Evolutionary conservation across 345 rosid species (phyloP).

Genomic region (Eucalyptus albens): DNA sequence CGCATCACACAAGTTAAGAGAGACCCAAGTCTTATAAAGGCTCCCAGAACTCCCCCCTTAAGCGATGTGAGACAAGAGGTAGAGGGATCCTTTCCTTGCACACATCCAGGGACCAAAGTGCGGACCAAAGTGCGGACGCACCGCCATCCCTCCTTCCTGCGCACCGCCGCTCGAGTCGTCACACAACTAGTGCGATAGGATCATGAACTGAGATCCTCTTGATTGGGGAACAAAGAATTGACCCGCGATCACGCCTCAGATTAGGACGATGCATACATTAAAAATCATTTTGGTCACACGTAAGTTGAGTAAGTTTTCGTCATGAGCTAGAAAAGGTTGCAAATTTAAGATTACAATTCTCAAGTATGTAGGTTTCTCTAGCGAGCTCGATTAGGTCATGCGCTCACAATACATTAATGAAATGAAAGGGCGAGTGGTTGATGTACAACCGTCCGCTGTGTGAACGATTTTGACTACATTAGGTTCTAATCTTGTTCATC

Average conservation of each 20-base stretch:
- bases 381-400: neutral
- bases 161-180: no score
- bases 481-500: neutral
- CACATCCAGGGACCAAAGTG: no score
- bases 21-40: no score
- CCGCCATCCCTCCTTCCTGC: no score
- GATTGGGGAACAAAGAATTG: neutral
- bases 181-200: neutral
- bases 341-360: neutral
- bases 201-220: neutral
- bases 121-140: no score
- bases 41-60: no score
- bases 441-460: neutral
- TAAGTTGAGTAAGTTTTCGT: neutral
- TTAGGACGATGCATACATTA: neutral
- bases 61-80: no score
- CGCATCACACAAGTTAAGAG: no score
- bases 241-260: neutral
- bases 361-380: neutral
- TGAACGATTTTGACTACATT: neutral
- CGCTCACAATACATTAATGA: neutral
- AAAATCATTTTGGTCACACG: neutral
- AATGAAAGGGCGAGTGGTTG: neutral
- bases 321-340: neutral
- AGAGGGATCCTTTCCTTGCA: no score